These are phyloP conservation scores for Ophiocytium majus DNA, from an alignment of 352 stramenopile genomes.

Conservation along the genomic window DNA sequence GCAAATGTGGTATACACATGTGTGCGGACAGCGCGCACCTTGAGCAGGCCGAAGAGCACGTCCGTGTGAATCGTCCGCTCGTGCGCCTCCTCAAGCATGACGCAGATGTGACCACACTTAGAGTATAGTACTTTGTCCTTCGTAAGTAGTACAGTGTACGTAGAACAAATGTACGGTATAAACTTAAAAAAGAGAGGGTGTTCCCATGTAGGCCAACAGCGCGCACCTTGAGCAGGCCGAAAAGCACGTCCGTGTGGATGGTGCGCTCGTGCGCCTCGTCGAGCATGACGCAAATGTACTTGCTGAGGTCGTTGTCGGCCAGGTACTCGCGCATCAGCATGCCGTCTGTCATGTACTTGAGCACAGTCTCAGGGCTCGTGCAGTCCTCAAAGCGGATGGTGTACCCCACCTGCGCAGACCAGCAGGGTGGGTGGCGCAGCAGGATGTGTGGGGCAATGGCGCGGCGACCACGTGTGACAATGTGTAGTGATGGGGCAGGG, in stretches of 20 bases:
- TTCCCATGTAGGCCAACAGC: background rate
- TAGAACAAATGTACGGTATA: too few relatives aligned
- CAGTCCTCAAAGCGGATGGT: conserved; percentile 84
- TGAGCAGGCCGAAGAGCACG: conserved; percentile 81
- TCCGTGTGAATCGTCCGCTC: conserved; percentile 88
- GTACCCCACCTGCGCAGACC: conserved; percentile 84
- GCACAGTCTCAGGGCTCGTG: conserved; percentile 89
- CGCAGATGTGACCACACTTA: conserved; percentile 60
- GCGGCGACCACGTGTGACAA: background rate
- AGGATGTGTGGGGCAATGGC: background rate
- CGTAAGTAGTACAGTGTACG: too few relatives aligned
- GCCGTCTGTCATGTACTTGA: conserved; percentile 99
- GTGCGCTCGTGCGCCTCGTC: conserved; percentile 92
- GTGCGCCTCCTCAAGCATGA: conserved; percentile 91
- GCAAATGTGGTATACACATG: too few relatives aligned
- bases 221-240: conserved; percentile 72
- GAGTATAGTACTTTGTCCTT: too few relatives aligned
- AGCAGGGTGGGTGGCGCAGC: too few relatives aligned
- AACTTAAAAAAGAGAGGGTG: too few relatives aligned
- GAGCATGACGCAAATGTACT: conserved; percentile 85
- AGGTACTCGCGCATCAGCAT: conserved; percentile 99
- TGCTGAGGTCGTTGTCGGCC: conserved; percentile 74
- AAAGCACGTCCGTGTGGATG: conserved; percentile 86
- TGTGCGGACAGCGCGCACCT: too few relatives aligned
- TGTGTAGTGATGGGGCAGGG: too few relatives aligned